phyloP scores from a whole-genome alignment of 139 green algal species.

The Closterium sp. region DNA sequence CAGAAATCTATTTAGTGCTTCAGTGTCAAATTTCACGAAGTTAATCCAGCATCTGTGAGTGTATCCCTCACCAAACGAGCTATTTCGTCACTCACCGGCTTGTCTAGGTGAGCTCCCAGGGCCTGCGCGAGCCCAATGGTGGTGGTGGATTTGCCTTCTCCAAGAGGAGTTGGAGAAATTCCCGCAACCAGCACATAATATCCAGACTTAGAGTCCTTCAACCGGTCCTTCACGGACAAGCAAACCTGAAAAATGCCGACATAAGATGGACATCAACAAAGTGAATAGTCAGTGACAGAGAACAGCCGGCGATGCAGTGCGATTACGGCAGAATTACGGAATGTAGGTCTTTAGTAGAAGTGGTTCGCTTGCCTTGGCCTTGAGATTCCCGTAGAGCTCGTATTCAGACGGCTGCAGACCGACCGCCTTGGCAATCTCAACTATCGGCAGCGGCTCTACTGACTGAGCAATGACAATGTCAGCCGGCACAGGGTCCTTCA shows the following conservation, averaged over 20 bases:
- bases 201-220: constrained; percentile 25
- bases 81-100: constrained; percentile 57
- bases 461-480: constrained; percentile 93
- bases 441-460: constrained; percentile 69
- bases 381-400: constrained; percentile 78
- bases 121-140: constrained; percentile 97
- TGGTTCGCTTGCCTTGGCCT: constrained; percentile 80
- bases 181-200: constrained; percentile 87
- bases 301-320: not conserved
- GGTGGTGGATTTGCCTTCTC: constrained; percentile 94
- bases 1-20: not conserved
- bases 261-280: not conserved
- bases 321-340: not conserved
- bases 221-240: constrained; percentile 29
- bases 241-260: constrained; percentile 7
- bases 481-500: constrained; percentile 66
- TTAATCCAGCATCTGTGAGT: not conserved
- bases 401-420: constrained; percentile 74
- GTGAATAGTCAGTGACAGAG: not conserved
- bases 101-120: constrained; percentile 82
- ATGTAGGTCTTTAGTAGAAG: not conserved
- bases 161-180: constrained; percentile 95
- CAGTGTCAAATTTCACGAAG: not conserved
- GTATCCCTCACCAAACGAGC: not conserved
- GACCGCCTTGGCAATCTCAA: constrained; percentile 71